Conservation (phyloP, 1,139 yeast genomes). For the Diutina sp. region DNA sequence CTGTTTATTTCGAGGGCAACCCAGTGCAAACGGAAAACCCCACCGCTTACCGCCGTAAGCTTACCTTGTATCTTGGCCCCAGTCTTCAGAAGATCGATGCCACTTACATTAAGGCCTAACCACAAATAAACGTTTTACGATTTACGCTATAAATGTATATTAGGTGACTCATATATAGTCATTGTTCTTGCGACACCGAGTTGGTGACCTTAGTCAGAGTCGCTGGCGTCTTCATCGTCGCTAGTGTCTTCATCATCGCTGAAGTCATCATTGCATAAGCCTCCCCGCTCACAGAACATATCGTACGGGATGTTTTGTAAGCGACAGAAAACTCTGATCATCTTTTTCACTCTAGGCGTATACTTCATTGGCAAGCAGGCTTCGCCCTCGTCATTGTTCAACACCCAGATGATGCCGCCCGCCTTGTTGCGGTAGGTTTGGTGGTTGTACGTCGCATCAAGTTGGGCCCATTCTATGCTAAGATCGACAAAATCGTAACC, state of each 20-base stretch:
- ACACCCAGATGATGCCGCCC: neutral
- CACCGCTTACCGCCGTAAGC: slow-evolving; percentile 76
- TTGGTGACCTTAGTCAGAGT: neutral
- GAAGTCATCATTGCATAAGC: neutral
- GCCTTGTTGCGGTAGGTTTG: neutral
- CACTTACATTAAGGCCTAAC: slow-evolving; percentile 37
- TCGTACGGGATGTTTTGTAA: neutral
- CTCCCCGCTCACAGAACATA: neutral
- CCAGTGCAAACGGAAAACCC: slow-evolving; percentile 67
- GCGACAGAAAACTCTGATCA: neutral
- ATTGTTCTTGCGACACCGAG: neutral
- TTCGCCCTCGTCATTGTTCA: neutral
- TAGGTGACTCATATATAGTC: no score
- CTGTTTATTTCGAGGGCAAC: slow-evolving; percentile 92
- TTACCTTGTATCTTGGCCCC: slow-evolving; percentile 60
- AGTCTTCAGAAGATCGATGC: slow-evolving; percentile 87
- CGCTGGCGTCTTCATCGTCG: neutral
- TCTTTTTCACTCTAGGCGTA: neutral
- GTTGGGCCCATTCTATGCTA: no score
- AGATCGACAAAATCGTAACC: neutral
- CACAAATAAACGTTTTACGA: neutral
- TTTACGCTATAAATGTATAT: no score
- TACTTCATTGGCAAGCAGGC: neutral
- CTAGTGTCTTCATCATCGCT: neutral
- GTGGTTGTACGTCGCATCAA: neutral